These are phyloP conservation scores for Aphanomyces astaci DNA, from an alignment of 352 stramenopile species.

Conservation along the genomic window DNA sequence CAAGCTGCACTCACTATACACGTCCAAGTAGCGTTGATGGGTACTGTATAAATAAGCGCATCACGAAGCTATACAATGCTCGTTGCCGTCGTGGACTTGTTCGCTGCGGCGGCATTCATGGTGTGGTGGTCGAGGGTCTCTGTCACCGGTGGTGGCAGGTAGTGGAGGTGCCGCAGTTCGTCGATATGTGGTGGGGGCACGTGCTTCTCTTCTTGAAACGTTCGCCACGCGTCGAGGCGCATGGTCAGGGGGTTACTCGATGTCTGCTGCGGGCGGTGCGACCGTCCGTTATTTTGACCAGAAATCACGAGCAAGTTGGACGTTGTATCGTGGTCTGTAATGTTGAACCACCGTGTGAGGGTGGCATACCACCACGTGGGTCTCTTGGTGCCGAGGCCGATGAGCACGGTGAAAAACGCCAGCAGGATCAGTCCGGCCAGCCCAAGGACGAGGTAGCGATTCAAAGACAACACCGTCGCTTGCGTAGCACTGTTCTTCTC, in stretches of 20 bases:
- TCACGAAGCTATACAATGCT: neutral
- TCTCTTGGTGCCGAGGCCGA: neutral
- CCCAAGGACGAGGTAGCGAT: neutral
- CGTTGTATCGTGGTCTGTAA: neutral
- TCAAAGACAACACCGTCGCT: neutral
- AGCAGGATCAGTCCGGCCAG: neutral
- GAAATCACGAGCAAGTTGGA: neutral
- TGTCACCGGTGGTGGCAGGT: neutral
- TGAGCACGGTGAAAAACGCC: neutral
- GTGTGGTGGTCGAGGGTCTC: no score
- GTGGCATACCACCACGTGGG: slow-evolving; percentile 3
- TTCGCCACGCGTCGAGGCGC: neutral
- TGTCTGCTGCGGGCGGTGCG: neutral
- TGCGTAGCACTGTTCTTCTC: neutral
- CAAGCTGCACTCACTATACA: neutral
- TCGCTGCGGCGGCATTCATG: neutral
- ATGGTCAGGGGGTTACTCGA: neutral
- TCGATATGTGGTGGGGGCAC: neutral
- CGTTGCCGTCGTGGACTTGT: neutral
- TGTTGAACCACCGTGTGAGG: neutral
- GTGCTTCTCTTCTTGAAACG: neutral
- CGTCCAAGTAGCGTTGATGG: neutral
- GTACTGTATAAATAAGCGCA: neutral
- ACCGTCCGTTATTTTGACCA: neutral
- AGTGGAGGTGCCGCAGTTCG: neutral